Evolutionary conservation across 2,329 filamentous ascomycete species (phyloP).

Genomic region (Purpureocillium lavendulum): DNA sequence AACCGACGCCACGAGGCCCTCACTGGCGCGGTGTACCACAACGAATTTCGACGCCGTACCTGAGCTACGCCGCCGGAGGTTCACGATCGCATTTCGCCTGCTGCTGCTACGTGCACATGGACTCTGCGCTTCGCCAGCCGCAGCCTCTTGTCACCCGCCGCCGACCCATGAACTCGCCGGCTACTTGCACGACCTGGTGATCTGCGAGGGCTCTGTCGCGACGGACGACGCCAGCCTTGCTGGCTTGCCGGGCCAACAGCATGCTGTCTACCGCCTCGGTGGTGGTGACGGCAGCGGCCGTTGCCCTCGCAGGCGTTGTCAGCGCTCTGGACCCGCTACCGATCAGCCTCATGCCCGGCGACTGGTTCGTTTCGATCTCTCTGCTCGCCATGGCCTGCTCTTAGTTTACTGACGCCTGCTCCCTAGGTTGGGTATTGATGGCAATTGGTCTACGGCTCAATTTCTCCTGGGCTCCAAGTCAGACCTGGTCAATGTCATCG

Average conservation of each 20-base stretch:
- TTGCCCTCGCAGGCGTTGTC: slow-evolving; percentile 4
- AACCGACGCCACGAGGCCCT: too few relatives aligned
- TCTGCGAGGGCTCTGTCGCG: background rate
- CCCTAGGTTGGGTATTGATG: slow-evolving; percentile 54
- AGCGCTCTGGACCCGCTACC: slow-evolving; percentile 9
- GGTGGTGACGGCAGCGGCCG: slow-evolving; percentile 3
- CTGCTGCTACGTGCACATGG: slow-evolving; percentile 1
- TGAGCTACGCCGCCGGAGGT: slow-evolving; percentile 2
- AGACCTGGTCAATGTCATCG: slow-evolving; percentile 29
- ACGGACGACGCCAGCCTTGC: background rate
- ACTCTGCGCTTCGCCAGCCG: background rate
- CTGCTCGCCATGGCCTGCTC: background rate
- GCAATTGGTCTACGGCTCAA: slow-evolving; percentile 62
- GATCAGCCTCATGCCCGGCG: slow-evolving; percentile 12
- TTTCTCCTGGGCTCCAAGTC: slow-evolving; percentile 37
- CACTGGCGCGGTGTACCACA: too few relatives aligned
- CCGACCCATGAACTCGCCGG: slow-evolving; percentile 2
- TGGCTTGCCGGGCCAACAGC: background rate
- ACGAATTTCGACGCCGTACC: background rate
- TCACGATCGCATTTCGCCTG: too few relatives aligned
- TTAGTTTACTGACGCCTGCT: too few relatives aligned
- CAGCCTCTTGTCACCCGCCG: background rate
- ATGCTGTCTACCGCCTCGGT: slow-evolving; percentile 7
- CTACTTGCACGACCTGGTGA: background rate
- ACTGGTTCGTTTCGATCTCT: slow-evolving; percentile 10